Percentiles rank a stretch among this genome's conserved stretches.
Conservation (phyloP, 2,329 filamentous ascomycete species). For the Microsporum audouinii region DNA sequence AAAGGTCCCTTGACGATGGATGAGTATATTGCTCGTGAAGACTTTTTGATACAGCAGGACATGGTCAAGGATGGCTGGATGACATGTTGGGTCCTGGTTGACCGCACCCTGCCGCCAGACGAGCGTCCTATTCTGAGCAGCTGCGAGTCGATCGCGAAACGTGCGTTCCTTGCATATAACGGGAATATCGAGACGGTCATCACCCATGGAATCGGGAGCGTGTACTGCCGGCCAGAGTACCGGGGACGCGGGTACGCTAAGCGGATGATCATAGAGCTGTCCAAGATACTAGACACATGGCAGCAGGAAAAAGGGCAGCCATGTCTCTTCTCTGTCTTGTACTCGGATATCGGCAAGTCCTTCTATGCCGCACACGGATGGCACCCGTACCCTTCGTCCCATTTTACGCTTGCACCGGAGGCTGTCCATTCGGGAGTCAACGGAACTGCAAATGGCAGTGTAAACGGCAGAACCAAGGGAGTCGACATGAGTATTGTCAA, state of each 20-base stretch:
- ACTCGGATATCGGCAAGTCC: conserved; percentile 71
- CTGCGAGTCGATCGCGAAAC: conserved; percentile 44
- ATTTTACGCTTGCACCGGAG: conserved; percentile 48
- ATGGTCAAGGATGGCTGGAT: conserved; percentile 46
- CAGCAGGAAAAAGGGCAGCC: conserved; percentile 37
- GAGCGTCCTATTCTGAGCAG: conserved; percentile 42
- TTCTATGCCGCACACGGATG: conserved; percentile 74
- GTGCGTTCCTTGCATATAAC: conserved; percentile 35
- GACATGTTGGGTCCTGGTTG: conserved; percentile 50
- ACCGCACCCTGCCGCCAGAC: conserved; percentile 30
- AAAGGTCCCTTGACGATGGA: conserved; percentile 43
- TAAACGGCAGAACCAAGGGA: conserved; percentile 8
- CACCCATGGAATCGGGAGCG: conserved; percentile 65
- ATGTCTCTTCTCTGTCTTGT: conserved; percentile 63
- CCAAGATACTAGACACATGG: conserved; percentile 42
- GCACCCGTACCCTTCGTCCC: conserved; percentile 60
- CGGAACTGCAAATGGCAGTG: conserved; percentile 5
- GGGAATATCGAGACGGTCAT: conserved; percentile 45
- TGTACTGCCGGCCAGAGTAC: conserved; percentile 59
- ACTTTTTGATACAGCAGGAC: conserved; percentile 39
- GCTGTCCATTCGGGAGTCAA: conserved; percentile 11
- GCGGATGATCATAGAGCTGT: conserved; percentile 61
- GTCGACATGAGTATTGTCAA: conserved; percentile 22
- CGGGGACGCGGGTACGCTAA: conserved; percentile 65
- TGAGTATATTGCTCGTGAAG: conserved; percentile 48